These are phyloP conservation scores for Xerocomus potaroensis DNA, from an alignment of 768 basidiomycete genomes.

Conservation along the genomic window DNA sequence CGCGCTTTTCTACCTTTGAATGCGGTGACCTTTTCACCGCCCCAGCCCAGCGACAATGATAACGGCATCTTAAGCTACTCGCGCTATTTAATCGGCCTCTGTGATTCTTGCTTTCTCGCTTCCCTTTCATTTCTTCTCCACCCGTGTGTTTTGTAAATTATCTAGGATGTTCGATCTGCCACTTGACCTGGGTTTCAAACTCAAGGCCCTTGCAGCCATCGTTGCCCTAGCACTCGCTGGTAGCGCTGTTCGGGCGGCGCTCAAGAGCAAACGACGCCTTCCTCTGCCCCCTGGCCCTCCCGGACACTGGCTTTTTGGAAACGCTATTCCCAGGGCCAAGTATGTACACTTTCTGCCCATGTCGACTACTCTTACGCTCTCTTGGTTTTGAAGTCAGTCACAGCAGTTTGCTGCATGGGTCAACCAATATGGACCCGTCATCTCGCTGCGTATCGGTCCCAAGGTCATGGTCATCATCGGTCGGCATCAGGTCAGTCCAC, in stretches of 20 bases:
- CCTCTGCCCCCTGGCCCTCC: conserved; percentile 31
- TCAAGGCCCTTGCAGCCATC: conserved; percentile 19
- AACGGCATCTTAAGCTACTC: too few relatives aligned
- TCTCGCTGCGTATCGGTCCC: conserved; percentile 50
- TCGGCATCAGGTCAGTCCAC: conserved; percentile 31
- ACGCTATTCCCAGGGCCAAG: conserved; percentile 25
- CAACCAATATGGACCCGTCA: conserved; percentile 57
- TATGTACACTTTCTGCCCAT: conserved; percentile 4
- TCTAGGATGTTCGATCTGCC: conserved; percentile 7
- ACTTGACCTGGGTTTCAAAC: conserved; percentile 3
- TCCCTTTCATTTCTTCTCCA: too few relatives aligned
- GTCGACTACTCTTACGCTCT: background rate
- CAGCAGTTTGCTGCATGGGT: conserved; percentile 56
- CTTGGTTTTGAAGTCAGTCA: conserved; percentile 19
- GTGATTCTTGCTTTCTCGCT: background rate
- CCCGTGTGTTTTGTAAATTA: too few relatives aligned
- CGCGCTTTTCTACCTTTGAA: background rate
- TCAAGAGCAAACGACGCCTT: conserved; percentile 12
- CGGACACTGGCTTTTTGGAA: conserved; percentile 33
- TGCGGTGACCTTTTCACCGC: conserved; percentile 1
- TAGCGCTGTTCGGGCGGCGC: conserved; percentile 5
- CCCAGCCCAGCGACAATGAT: background rate
- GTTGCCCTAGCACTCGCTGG: conserved; percentile 14
- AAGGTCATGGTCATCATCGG: conserved; percentile 31
- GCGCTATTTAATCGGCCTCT: conserved; percentile 10